Conservation (phyloP, 2,329 filamentous ascomycete genomes). For the Scedosporium minutisporum region DNA sequence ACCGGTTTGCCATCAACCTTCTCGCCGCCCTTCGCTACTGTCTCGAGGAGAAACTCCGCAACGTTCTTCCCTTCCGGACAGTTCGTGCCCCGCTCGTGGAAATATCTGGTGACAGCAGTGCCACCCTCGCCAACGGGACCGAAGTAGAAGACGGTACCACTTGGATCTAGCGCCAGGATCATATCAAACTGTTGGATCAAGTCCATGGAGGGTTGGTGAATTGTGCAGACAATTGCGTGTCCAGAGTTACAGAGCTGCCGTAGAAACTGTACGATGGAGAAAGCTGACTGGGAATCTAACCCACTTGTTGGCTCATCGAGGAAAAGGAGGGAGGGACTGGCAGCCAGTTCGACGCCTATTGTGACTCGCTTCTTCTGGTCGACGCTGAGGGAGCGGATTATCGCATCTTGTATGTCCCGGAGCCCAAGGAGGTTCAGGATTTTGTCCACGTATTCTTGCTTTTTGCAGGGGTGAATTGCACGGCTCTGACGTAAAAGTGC, state of each 20-base stretch:
- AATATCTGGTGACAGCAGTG: slow-evolving; percentile 47
- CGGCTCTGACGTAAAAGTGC: slow-evolving; percentile 54
- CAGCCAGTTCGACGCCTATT: slow-evolving; percentile 73
- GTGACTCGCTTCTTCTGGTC: slow-evolving; percentile 76
- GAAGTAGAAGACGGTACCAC: slow-evolving; percentile 63
- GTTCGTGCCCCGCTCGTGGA: slow-evolving; percentile 46
- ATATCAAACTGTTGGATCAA: slow-evolving; percentile 77
- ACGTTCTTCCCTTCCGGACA: slow-evolving; percentile 67
- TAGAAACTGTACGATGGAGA: slow-evolving; percentile 67
- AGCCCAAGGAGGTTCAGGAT: slow-evolving; percentile 68
- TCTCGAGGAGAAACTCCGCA: slow-evolving; percentile 71
- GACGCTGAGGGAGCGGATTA: slow-evolving; percentile 75
- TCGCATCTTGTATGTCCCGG: slow-evolving; percentile 53
- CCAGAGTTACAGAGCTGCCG: slow-evolving; percentile 55
- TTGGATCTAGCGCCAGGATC: slow-evolving; percentile 57
- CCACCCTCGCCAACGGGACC: slow-evolving; percentile 41
- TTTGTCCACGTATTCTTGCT: slow-evolving; percentile 51
- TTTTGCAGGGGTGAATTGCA: slow-evolving; percentile 38
- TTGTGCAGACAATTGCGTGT: slow-evolving; percentile 46
- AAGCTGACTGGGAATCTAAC: slow-evolving; percentile 67
- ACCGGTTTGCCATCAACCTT: slow-evolving; percentile 24
- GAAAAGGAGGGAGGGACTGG: slow-evolving; percentile 70
- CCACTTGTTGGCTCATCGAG: slow-evolving; percentile 79
- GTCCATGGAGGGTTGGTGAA: slow-evolving; percentile 74
- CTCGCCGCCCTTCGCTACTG: slow-evolving; percentile 68